phyloP scores from a whole-genome alignment of 1,139 yeast species.

The Lodderomyces metapsilosis region DNA sequence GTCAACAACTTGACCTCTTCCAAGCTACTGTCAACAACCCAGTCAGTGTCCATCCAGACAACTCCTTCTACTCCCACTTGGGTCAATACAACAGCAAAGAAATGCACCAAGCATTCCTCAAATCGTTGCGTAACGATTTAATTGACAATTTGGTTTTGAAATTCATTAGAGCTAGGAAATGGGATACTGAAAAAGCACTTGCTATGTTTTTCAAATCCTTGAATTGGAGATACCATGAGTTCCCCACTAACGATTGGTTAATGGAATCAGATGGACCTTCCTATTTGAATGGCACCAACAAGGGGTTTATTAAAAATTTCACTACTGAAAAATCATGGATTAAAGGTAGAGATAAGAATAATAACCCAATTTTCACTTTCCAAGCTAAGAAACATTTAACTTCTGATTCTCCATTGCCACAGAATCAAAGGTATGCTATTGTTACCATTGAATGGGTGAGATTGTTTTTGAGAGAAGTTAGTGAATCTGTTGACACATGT shows the following conservation, averaged over 20 bases:
- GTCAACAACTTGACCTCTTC: slow-evolving; percentile 5
- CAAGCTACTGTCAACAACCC: slow-evolving; percentile 10
- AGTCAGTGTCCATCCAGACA: slow-evolving; percentile 18
- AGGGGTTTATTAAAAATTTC: slow-evolving; percentile 39
- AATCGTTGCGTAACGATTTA: slow-evolving; percentile 29
- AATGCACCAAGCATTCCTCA: slow-evolving; percentile 25
- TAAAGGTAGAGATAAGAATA: slow-evolving; percentile 38
- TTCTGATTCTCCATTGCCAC: slow-evolving; percentile 38
- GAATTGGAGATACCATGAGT: slow-evolving; percentile 36
- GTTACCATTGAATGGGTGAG: slow-evolving; percentile 42
- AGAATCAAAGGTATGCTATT: slow-evolving; percentile 40
- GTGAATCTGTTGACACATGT: slow-evolving; percentile 35
- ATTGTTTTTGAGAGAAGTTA: slow-evolving; percentile 35
- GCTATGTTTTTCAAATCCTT: slow-evolving; percentile 37
- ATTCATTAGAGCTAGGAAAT: slow-evolving; percentile 46
- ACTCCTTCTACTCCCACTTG: slow-evolving; percentile 17
- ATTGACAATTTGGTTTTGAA: slow-evolving; percentile 36
- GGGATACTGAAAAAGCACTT: slow-evolving; percentile 31
- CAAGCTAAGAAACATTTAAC: slow-evolving; percentile 40
- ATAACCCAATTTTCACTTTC: slow-evolving; percentile 40
- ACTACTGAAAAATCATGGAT: slow-evolving; percentile 39
- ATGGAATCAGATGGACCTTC: slow-evolving; percentile 42
- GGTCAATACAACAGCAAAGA: slow-evolving; percentile 26
- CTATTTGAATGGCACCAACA: slow-evolving; percentile 29
- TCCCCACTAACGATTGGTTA: slow-evolving; percentile 31